Conservation (phyloP, 495 filamentous ascomycete species). For the Jackrogersella minutella region DNA sequence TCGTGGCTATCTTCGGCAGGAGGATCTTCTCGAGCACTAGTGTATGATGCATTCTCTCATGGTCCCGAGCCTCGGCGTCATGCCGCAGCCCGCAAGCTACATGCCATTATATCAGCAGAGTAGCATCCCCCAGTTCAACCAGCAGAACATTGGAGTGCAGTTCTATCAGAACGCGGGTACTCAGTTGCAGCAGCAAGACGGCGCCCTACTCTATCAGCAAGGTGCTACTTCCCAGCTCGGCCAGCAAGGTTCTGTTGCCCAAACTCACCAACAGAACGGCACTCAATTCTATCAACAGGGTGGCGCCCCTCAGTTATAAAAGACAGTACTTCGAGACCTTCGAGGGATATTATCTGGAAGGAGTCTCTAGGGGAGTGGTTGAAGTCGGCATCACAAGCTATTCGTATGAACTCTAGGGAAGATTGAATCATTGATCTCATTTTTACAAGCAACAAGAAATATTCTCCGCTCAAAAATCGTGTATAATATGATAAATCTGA, state of each 20-base stretch:
- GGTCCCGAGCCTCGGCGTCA: not conserved
- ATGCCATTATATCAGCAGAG: not conserved
- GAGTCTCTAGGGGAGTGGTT: not conserved
- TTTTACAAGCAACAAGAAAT: not conserved
- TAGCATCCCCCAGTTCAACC: not conserved
- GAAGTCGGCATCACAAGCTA: not conserved
- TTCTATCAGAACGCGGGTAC: no score
- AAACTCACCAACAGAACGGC: not conserved
- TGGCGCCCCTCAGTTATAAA: not conserved
- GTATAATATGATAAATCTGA: no score
- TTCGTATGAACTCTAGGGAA: not conserved
- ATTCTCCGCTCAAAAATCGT: no score
- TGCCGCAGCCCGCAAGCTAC: not conserved
- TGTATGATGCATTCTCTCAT: not conserved
- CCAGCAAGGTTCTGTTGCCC: not conserved
- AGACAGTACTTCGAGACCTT: no score
- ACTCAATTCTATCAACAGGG: no score
- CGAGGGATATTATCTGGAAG: not conserved
- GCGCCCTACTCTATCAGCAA: not conserved
- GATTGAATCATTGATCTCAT: not conserved
- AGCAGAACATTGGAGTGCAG: not conserved
- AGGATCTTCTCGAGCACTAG: not conserved
- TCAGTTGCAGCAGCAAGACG: no score
- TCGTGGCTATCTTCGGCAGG: conserved; percentile 1
- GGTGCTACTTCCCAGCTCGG: not conserved